phyloP scores from a whole-genome alignment of 306 rosid species.

The Rosa chinensis region DNA sequence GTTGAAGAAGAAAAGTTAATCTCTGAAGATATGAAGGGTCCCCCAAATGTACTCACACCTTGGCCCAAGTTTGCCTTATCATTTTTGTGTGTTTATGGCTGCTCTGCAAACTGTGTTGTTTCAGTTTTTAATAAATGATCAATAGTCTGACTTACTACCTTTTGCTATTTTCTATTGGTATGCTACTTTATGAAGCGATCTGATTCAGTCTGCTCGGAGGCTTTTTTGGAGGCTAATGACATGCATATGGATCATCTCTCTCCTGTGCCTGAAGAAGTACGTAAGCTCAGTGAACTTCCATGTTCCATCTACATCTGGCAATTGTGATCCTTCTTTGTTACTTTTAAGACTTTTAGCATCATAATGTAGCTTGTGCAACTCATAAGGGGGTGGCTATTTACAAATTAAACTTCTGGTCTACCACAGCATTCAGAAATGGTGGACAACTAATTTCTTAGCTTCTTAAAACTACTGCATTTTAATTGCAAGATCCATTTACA shows the following conservation, averaged over 20 bases:
- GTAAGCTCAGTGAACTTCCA: conserved; percentile 40
- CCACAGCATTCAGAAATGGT: neutral
- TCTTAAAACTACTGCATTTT: neutral
- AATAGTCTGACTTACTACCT: neutral
- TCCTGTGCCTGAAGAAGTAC: conserved; percentile 45
- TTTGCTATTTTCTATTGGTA: neutral
- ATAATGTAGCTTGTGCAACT: neutral
- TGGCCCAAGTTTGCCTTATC: conserved; percentile 1
- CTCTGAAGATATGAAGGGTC: conserved; percentile 43
- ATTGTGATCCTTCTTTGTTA: neutral
- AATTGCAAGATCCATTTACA: neutral
- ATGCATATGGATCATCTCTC: conserved; percentile 29
- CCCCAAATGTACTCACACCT: conserved; percentile 39
- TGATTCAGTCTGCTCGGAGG: conserved; percentile 51
- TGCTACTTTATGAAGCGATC: conserved; percentile 36
- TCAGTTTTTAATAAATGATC: neutral
- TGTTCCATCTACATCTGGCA: neutral
- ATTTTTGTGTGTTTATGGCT: neutral
- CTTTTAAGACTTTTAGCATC: neutral
- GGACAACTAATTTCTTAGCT: neutral
- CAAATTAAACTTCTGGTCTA: neutral
- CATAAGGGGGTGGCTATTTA: neutral
- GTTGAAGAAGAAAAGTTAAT: conserved; percentile 48
- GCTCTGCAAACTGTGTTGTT: neutral
- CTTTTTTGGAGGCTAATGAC: conserved; percentile 31